Evolutionary conservation across 116 monocot genomes (phyloP), one percentile per base, ranked within the genome.

Genomic region (Cymodocea nodosa): DNA sequence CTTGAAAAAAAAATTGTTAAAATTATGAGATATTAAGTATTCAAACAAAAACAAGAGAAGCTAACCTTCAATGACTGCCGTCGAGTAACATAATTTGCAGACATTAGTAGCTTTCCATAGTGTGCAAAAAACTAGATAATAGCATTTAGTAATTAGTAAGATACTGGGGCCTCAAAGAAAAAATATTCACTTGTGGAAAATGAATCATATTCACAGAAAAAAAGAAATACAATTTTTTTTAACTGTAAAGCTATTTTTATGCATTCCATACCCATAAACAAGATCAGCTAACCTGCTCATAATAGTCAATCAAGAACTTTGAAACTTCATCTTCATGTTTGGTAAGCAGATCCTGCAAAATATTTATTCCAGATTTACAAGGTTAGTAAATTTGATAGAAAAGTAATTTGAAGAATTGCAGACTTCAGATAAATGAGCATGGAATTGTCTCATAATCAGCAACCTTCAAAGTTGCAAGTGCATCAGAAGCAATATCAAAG

Each of bases 401-500:
- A 35, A 25, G 37, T 14, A 44, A 44, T 59, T 49, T 22, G 63
- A 14, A 44, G 1, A 24, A 65, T 51, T 15, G 23, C 4, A 51
- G 5, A 8, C 23, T 23, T 23, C 56, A 35, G 23, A 36, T 35
- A 60, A 36, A 62, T 62, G 35, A 25, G 15, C 19, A 3, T 62
- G 61, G 22, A n/a, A 17, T 23, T 64, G 44, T 6, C 64, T 53
- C 67, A 64, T 13, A 50, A 63, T 53, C 35, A 64, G 66, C 69
- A 58, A 89, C 98, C 98, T 98, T 92, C 76, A 98, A 98, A 50
- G 98, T 98, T 67, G 83, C 66, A 68, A 98, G 85, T 75, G 98
- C 98, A 82, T 98, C 98, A 49, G 98, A 98, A 75, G 92, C 92
- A 81, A 98, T 86, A 84, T 98, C 98, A 82, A 98, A 92, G 51